phyloP scores from a whole-genome alignment of 163 green algal species.

The Volvox carteri region DNA sequence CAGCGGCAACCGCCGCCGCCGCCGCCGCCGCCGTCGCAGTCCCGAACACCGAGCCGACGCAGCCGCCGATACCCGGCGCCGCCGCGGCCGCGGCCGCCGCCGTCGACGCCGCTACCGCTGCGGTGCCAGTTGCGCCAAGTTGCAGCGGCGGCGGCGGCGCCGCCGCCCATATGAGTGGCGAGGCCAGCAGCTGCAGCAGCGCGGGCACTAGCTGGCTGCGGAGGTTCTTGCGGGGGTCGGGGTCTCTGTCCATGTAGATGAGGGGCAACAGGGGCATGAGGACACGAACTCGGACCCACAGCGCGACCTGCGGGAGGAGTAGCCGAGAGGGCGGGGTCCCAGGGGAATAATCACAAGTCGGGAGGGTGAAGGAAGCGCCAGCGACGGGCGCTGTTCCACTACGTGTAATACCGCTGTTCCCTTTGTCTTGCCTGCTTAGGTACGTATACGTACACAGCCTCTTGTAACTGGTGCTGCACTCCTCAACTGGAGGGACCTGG shows the following conservation, averaged over 20 bases:
- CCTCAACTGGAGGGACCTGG: too few species aligned
- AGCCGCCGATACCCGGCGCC: background rate
- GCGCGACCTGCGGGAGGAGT: constrained; percentile 31
- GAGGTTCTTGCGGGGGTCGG: constrained; percentile 40
- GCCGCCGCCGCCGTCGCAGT: constrained; percentile 1
- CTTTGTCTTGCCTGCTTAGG: too few species aligned
- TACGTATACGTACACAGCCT: too few species aligned
- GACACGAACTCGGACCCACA: constrained; percentile 49
- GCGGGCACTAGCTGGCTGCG: constrained; percentile 41
- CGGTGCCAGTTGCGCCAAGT: background rate
- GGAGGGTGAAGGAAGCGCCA: too few species aligned
- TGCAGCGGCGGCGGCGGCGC: background rate
- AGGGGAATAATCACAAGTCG: too few species aligned
- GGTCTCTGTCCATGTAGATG: constrained; percentile 52
- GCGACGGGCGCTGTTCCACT: too few species aligned
- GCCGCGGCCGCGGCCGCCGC: background rate
- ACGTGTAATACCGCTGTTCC: too few species aligned
- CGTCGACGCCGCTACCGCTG: background rate
- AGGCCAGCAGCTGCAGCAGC: constrained; percentile 44
- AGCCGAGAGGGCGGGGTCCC: background rate
- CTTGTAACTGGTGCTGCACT: too few species aligned
- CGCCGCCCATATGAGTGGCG: constrained; percentile 24
- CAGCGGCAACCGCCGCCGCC: too few species aligned
- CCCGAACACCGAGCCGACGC: constrained; percentile 1
- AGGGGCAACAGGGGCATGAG: constrained; percentile 54